A percentile compares a stretch with the other conserved stretches of the same genome.
Evolutionary conservation across 257 asterid genomes (phyloP).

Genomic region (Plectranthus barbatus): DNA sequence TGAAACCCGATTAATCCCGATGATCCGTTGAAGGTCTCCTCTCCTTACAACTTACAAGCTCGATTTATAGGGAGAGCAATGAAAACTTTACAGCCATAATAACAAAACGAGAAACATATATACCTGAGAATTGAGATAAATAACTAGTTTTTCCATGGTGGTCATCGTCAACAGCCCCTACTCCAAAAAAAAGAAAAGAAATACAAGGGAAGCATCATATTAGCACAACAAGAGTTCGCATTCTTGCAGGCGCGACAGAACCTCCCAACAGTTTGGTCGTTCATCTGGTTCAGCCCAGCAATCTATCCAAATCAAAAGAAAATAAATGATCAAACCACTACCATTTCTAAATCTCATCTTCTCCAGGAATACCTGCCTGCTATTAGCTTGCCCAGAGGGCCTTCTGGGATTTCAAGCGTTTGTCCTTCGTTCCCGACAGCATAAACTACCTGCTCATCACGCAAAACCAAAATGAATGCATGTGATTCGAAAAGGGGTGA

Average conservation of each 20-base stretch:
- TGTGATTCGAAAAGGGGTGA: too few species aligned
- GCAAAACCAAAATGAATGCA: not conserved
- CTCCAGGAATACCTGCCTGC: slow-evolving; percentile 39
- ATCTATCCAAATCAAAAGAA: slow-evolving; percentile 31
- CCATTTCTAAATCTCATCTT: not conserved
- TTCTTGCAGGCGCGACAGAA: slow-evolving; percentile 58
- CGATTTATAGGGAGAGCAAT: too few species aligned
- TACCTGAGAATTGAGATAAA: too few species aligned
- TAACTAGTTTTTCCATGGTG: too few species aligned
- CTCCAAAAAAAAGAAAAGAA: slow-evolving; percentile 10
- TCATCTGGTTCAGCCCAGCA: slow-evolving; percentile 89
- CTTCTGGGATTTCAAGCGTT: slow-evolving; percentile 72
- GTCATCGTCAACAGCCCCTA: too few species aligned
- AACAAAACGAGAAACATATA: too few species aligned
- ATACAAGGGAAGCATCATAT: not conserved
- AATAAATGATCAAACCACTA: not conserved
- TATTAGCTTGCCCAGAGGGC: slow-evolving; percentile 63
- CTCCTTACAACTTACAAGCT: too few species aligned
- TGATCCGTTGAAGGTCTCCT: too few species aligned
- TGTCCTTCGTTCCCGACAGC: slow-evolving; percentile 75
- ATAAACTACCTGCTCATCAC: slow-evolving; percentile 72
- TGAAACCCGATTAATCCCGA: too few species aligned
- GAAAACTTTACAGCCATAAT: too few species aligned
- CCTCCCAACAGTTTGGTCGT: slow-evolving; percentile 68
- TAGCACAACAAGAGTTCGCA: slow-evolving; percentile 40